Evolutionary conservation across 768 basidiomycete genomes (phyloP), one percentile per base, ranked within the genome.

Genomic region (Cystofilobasidium macerans): DNA sequence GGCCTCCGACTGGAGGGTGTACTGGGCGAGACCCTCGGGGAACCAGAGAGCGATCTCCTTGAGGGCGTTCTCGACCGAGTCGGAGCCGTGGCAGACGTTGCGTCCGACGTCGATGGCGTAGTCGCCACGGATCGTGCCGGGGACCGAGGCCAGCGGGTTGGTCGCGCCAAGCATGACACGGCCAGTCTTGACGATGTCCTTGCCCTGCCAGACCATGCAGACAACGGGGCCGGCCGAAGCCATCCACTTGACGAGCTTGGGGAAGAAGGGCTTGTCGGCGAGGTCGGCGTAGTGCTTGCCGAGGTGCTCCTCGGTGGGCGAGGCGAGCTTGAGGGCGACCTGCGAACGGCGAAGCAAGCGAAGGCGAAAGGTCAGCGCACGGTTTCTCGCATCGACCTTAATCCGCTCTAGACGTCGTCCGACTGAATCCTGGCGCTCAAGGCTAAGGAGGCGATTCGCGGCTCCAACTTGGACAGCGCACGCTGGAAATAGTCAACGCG

Each of bases 241-340:
- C 45, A 67, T 71, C 69, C 71, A 69, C 67, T 65, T 59, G 59
- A 59, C 65, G 61, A 68, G 61, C 67, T 68, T 68, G 71, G 89
- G 88, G 86, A 98, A 99, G 86, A 99, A 99, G 64, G 84, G 74
- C 83, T 94, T 95, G 72, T 82, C 85, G 77, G 83, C 86, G 80
- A 97, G 88, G 81, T 98, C 95, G 72, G 83, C 87, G 77, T 99
- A 99, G 84, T 99, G 95, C 75, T 89, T 84, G 81, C 95, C 87
- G 75, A 99, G 89, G 79, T 91, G 93, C 73, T 82, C 83, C 73
- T 81, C 78, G 71, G 85, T 81, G 48, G 95, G 82, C 54, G 86
- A 84, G 69, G 85, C 85, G 75, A 97, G 81, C 82, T 99, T 97
- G 76, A 97, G 81, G 67, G 94, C 94, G 75, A 87, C 81, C 83